These are phyloP conservation scores for Apiotrichum domesticum DNA, from an alignment of 1,284 basidiomycete genomes.

Conservation along the genomic window DNA sequence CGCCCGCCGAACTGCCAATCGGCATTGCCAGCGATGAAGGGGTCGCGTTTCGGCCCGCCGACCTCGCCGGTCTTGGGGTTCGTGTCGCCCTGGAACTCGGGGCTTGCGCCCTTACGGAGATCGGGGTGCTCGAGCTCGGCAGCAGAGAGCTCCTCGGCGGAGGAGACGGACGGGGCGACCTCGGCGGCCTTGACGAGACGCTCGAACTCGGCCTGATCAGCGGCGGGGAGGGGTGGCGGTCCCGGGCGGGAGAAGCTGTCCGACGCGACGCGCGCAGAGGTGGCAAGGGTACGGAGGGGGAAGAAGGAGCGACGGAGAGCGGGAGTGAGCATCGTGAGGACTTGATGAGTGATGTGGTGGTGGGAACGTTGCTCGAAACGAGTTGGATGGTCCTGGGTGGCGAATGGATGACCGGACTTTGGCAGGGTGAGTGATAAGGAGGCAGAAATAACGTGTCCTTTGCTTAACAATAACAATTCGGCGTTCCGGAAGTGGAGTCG, in stretches of 20 bases:
- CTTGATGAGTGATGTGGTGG: no score
- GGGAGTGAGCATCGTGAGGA: not conserved
- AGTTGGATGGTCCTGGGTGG: no score
- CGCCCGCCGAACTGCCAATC: slow-evolving; percentile 48
- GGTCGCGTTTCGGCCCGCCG: slow-evolving; percentile 55
- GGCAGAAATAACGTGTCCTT: no score
- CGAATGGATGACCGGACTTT: not conserved
- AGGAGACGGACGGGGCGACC: slow-evolving; percentile 13
- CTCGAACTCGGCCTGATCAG: slow-evolving; percentile 48
- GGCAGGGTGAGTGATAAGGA: no score
- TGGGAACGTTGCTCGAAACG: no score
- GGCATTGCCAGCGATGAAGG: slow-evolving; percentile 45
- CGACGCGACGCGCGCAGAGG: not conserved
- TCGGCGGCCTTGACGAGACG: slow-evolving; percentile 38
- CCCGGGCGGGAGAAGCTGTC: not conserved
- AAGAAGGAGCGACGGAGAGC: not conserved
- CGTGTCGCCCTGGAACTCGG: slow-evolving; percentile 52
- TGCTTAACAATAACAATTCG: no score
- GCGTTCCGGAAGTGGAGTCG: no score
- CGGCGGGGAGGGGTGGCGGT: slow-evolving; percentile 12
- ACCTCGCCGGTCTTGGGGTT: slow-evolving; percentile 55
- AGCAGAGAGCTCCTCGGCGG: not conserved
- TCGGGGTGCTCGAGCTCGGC: slow-evolving; percentile 47
- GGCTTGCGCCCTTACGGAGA: slow-evolving; percentile 48
- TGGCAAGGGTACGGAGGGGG: not conserved